Evolutionary conservation across 1,284 basidiomycete species (phyloP).

Genomic region (Leccinum ponderosum): DNA sequence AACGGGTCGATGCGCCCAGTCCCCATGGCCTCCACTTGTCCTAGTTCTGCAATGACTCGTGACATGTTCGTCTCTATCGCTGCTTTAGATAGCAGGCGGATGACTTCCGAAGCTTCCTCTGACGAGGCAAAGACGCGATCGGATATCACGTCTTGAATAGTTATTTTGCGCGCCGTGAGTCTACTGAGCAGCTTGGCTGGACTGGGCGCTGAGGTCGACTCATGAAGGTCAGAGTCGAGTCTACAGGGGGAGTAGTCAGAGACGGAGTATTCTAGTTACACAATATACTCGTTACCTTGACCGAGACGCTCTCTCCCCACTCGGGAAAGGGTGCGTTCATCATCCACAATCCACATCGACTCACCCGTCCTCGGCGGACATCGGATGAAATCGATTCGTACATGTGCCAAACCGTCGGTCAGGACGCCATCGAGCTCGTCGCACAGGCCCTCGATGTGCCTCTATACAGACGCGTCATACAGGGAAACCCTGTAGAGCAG

Average conservation of each 20-base stretch:
- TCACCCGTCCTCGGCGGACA: slow-evolving; percentile 38
- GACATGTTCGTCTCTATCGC: slow-evolving; percentile 57
- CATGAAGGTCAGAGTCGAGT: slow-evolving; percentile 38
- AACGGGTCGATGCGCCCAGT: slow-evolving; percentile 44
- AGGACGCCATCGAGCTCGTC: slow-evolving; percentile 89
- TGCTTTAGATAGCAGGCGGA: slow-evolving; percentile 56
- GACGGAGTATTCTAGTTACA: not conserved
- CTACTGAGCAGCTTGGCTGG: slow-evolving; percentile 44
- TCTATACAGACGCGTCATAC: slow-evolving; percentile 80
- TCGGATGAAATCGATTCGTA: slow-evolving; percentile 99
- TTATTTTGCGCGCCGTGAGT: slow-evolving; percentile 51
- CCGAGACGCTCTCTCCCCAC: slow-evolving; percentile 79
- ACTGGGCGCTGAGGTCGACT: slow-evolving; percentile 9
- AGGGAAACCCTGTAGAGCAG: slow-evolving; percentile 80
- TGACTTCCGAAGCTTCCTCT: slow-evolving; percentile 55
- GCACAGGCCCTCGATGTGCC: slow-evolving; percentile 87
- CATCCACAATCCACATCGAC: slow-evolving; percentile 11
- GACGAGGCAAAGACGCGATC: slow-evolving; percentile 56
- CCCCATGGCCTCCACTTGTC: slow-evolving; percentile 50
- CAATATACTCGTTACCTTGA: slow-evolving; percentile 42
- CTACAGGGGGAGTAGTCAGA: slow-evolving; percentile 29
- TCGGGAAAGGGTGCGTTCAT: slow-evolving; percentile 72
- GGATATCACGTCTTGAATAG: slow-evolving; percentile 53
- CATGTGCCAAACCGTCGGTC: slow-evolving; percentile 98
- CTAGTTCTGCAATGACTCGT: slow-evolving; percentile 55